These are phyloP conservation scores for Penicillium ochrochloron DNA, from an alignment of 495 filamentous ascomycete species.

Conservation along the genomic window DNA sequence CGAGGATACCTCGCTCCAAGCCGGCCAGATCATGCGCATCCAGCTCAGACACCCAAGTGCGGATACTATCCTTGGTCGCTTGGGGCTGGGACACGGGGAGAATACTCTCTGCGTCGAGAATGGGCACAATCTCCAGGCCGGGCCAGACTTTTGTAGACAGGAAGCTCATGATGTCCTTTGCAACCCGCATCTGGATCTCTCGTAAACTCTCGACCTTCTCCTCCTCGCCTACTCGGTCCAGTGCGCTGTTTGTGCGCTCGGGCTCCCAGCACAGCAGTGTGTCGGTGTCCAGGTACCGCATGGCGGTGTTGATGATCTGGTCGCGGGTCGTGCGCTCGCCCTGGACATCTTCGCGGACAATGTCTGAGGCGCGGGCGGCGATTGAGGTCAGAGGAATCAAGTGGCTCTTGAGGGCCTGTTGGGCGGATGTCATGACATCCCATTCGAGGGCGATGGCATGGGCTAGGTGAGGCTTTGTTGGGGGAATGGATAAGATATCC, in stretches of 20 bases:
- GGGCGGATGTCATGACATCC: constrained; percentile 78
- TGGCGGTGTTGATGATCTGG: constrained; percentile 65
- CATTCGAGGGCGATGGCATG: constrained; percentile 87
- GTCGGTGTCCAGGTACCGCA: constrained; percentile 91
- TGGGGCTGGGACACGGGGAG: constrained; percentile 71
- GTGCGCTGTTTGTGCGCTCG: constrained; percentile 45
- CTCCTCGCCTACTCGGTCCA: constrained; percentile 36
- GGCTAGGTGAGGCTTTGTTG: constrained; percentile 80
- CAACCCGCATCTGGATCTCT: constrained; percentile 69
- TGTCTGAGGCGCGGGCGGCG: constrained; percentile 77
- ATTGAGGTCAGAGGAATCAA: constrained; percentile 91
- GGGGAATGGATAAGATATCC: constrained; percentile 71
- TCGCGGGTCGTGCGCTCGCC: constrained; percentile 51
- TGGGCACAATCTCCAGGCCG: constrained; percentile 73
- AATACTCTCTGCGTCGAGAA: constrained; percentile 74
- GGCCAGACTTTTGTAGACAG: constrained; percentile 82
- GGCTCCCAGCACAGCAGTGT: constrained; percentile 92
- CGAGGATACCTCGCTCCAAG: constrained; percentile 80
- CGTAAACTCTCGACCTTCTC: constrained; percentile 59
- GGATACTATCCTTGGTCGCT: constrained; percentile 73
- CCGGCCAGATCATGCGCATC: constrained; percentile 80
- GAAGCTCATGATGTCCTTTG: constrained; percentile 69
- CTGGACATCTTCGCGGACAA: constrained; percentile 66
- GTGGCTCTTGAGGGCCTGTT: constrained; percentile 77
- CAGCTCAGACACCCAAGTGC: constrained; percentile 76